Percentiles rank a stretch among this genome's conserved stretches.
phyloP scores from a whole-genome alignment of 1,284 basidiomycete species.

The Quambalaria eucalypti region DNA sequence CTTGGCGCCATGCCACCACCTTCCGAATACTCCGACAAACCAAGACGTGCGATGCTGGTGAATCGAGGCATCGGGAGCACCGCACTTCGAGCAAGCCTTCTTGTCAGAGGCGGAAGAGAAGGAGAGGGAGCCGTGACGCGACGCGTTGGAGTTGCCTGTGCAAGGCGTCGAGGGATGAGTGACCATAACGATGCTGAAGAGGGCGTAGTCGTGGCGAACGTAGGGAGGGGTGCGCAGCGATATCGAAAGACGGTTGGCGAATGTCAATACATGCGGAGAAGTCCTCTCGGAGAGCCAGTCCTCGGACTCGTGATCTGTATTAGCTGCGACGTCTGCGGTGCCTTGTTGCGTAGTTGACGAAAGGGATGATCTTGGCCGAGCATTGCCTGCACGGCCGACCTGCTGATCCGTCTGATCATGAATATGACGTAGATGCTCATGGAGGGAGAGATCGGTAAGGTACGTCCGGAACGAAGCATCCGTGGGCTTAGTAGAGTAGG shows the following conservation, averaged over 20 bases:
- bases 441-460: constrained; percentile 89
- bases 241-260: constrained; percentile 79
- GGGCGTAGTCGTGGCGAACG: constrained; percentile 68
- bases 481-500: constrained; percentile 83
- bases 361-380: not conserved
- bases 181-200: constrained; percentile 70
- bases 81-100: constrained; percentile 18
- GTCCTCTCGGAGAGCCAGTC: constrained; percentile 3
- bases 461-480: constrained; percentile 85
- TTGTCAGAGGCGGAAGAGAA: too few species aligned
- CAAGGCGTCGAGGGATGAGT: constrained; percentile 39
- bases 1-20: constrained; percentile 71
- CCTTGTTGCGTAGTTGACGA: not conserved
- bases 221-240: constrained; percentile 88
- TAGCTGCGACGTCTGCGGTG: not conserved
- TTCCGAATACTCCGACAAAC: constrained; percentile 78
- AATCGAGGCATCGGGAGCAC: constrained; percentile 5
- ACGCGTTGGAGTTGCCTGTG: not conserved
- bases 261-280: constrained; percentile 62
- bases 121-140: constrained; percentile 1
- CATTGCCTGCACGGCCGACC: constrained; percentile 2
- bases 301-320: too few species aligned
- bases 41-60: constrained; percentile 62
- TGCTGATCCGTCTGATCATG: constrained; percentile 11
- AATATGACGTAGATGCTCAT: constrained; percentile 78